A percentile compares a stretch with the other conserved stretches of the same genome.
phyloP scores from a whole-genome alignment of 2,329 filamentous ascomycete genomes.

The Sarocladiaceae sp. region DNA sequence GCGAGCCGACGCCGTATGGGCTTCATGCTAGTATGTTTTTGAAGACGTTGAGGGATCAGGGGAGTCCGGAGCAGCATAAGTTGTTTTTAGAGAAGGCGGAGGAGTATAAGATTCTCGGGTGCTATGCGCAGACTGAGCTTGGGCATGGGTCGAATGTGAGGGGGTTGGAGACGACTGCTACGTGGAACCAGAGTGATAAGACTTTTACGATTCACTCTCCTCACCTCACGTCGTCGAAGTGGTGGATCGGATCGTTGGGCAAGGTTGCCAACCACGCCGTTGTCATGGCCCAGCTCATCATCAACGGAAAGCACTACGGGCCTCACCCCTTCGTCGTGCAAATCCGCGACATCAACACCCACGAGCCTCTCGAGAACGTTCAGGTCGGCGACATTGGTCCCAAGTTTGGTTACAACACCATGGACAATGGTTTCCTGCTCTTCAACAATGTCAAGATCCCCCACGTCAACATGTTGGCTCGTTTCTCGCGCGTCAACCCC shows the following conservation, averaged over 20 bases:
- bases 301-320: conserved; percentile 64
- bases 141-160: conserved; percentile 13
- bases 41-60: conserved; percentile 8
- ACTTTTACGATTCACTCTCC: conserved; percentile 73
- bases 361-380: conserved; percentile 63
- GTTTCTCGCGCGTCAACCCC: conserved; percentile 66
- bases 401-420: conserved; percentile 75
- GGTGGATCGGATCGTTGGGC: conserved; percentile 80
- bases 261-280: conserved; percentile 73
- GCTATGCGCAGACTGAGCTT: conserved; percentile 14
- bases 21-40: conserved; percentile 13
- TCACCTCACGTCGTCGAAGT: conserved; percentile 71
- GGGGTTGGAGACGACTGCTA: conserved; percentile 13
- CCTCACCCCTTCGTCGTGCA: conserved; percentile 78
- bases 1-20: conserved; percentile 53
- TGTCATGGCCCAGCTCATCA: conserved; percentile 72
- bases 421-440: conserved; percentile 78
- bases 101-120: conserved; percentile 13
- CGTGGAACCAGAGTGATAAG: conserved; percentile 18
- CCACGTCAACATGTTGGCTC: conserved; percentile 68
- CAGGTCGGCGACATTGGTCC: conserved; percentile 79
- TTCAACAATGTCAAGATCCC: conserved; percentile 71
- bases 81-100: conserved; percentile 6
- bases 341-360: conserved; percentile 66
- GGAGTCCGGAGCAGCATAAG: conserved; percentile 6